Conservation (phyloP, 129 eudicot genomes). For the Flaveria trinervia region DNA sequence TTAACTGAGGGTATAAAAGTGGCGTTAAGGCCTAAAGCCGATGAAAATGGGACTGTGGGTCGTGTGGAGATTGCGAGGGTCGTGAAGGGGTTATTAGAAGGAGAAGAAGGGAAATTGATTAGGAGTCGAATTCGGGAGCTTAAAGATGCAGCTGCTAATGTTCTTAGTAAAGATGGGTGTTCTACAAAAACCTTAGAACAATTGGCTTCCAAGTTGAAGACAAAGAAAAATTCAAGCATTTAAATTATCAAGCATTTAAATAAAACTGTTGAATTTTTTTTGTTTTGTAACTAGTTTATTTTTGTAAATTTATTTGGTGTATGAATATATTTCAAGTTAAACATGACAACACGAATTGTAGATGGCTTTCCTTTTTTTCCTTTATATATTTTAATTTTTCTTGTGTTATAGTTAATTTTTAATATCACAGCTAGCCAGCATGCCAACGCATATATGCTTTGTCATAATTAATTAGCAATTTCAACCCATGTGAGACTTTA, state of each 20-base stretch:
- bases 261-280: background rate
- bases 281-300: background rate
- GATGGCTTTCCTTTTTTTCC: no score
- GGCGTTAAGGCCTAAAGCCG: constrained; percentile 38
- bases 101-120: constrained; percentile 55
- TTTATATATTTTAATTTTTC: no score
- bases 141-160: constrained; percentile 45
- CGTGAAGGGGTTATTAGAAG: constrained; percentile 47
- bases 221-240: constrained; percentile 15
- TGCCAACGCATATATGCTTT: no score
- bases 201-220: constrained; percentile 45
- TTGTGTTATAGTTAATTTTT: no score
- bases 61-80: constrained; percentile 42
- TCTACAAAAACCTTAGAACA: constrained; percentile 45
- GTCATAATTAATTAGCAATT: no score
- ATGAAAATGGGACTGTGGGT: constrained; percentile 47
- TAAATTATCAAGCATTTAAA: constrained; percentile 11
- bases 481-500: no score
- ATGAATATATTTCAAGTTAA: background rate
- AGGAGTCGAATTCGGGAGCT: constrained; percentile 39
- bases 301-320: background rate
- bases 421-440: no score
- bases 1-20: constrained; percentile 47
- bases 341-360: background rate
- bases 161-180: constrained; percentile 46